Evolutionary conservation across 176 grass and related monocot genomes (phyloP), one percentile per base, ranked within the genome.

Genomic region (Avena sativa): DNA sequence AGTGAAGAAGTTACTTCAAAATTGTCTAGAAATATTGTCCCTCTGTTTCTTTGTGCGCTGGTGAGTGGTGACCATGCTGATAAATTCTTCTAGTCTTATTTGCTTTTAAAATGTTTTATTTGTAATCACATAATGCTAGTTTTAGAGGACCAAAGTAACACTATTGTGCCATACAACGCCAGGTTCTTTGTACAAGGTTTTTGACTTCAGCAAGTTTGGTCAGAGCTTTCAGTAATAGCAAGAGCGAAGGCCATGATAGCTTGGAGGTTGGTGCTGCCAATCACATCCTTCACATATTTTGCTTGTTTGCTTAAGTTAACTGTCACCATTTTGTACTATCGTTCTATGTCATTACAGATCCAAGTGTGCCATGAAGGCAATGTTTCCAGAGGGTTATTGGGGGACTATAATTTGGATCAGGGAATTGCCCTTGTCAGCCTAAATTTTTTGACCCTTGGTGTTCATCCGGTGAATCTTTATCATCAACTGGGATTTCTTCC

Each of bases 391-490:
- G 84, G 74, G 14, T 12, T 7, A 56, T 43, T 68, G 26, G 4
- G 19, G 5, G 6, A 8, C 53, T 78, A 28, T 79, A 3, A 9
- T 28, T 32, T 48, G 3, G 85, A 79, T 14, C 3, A 47, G 21
- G 26, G 20, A 55, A 51, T 81, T 87, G 85, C 52, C 79, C 15
- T 60, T 71, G 84, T 86, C 84, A 19, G 79, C n/a, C 1, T 76
- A 48, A 1, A 19, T 20, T 30, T 32, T 5, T 55, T 34, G 5
- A 59, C 4, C 52, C 63, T 71, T 71, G 76, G 58, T 71, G 84
- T 86, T 71, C 75, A 86, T 59, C 21, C 44, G 2, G 63, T 21
- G 61, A 25, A 79, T 79, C 21, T 58, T 15, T 0, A 46, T n/a
- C 25, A 6, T 79, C 47, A 16, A 34, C 13, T 25, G 75, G 62